Conservation (phyloP, 2,329 filamentous ascomycete genomes). For the Beauveria pseudobassiana region DNA sequence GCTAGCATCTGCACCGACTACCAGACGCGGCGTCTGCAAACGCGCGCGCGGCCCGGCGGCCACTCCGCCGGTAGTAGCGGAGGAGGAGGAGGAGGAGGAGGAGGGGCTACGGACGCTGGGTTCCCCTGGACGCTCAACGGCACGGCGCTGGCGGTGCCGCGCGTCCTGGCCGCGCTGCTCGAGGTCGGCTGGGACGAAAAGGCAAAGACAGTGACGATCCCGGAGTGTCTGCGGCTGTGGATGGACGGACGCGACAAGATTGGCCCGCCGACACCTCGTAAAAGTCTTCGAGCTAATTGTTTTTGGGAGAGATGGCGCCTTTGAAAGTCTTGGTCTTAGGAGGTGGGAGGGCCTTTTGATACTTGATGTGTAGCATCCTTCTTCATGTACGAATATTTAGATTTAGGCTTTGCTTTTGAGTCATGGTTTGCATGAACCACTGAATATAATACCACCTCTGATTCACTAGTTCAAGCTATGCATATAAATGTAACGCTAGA, state of each 20-base stretch:
- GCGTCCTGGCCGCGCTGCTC: slow-evolving; percentile 79
- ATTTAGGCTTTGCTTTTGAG: neutral
- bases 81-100: slow-evolving; percentile 33
- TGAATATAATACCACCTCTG: slow-evolving; percentile 1
- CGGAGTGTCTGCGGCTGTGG: slow-evolving; percentile 71
- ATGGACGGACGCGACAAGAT: slow-evolving; percentile 73
- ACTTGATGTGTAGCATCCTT: neutral
- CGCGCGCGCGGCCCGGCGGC: slow-evolving; percentile 51
- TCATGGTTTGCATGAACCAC: neutral
- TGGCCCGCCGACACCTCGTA: slow-evolving; percentile 21
- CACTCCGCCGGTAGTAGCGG: slow-evolving; percentile 29
- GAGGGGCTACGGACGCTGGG: slow-evolving; percentile 35
- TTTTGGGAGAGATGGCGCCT: neutral
- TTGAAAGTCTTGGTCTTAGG: neutral
- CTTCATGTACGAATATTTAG: slow-evolving; percentile 2
- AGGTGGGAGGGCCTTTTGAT: neutral
- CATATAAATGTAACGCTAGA: neutral
- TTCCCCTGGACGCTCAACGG: slow-evolving; percentile 93
- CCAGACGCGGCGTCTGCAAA: slow-evolving; percentile 75
- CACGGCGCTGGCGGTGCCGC: slow-evolving; percentile 83
- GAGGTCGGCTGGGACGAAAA: slow-evolving; percentile 84
- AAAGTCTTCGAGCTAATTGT: neutral
- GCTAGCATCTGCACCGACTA: slow-evolving; percentile 93
- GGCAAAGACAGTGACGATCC: slow-evolving; percentile 60
- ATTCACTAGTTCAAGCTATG: neutral